These are phyloP conservation scores for Rutstroemia sp. DNA, from an alignment of 2,329 filamentous ascomycete genomes.

Conservation along the genomic window DNA sequence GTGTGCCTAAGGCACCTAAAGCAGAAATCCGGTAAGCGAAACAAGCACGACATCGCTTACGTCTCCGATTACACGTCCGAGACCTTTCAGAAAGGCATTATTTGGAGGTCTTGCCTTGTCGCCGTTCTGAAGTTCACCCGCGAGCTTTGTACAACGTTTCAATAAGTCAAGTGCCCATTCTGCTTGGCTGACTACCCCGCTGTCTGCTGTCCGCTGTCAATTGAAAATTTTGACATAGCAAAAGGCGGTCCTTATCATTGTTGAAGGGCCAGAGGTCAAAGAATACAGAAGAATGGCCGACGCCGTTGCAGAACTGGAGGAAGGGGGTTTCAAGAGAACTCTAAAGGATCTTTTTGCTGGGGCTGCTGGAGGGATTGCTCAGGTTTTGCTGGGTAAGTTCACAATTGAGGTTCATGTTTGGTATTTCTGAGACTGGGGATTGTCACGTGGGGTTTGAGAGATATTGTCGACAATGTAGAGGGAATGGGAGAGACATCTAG, in stretches of 20 bases:
- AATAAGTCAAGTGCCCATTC: too few species aligned
- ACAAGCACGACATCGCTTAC: constrained; percentile 5
- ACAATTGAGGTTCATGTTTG: constrained; percentile 6
- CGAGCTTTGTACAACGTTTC: too few species aligned
- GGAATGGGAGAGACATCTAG: too few species aligned
- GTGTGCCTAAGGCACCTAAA: not conserved
- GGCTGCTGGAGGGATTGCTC: constrained; percentile 84
- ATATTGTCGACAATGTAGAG: too few species aligned
- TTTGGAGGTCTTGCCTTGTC: not conserved
- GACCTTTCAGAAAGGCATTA: not conserved
- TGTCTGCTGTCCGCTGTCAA: not conserved
- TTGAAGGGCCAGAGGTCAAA: not conserved
- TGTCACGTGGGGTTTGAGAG: constrained; percentile 7
- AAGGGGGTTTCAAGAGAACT: constrained; percentile 26
- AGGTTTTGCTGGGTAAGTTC: constrained; percentile 80
- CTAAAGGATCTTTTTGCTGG: constrained; percentile 85
- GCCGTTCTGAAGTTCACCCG: too few species aligned
- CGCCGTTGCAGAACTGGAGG: constrained; percentile 26
- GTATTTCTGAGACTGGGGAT: not conserved
- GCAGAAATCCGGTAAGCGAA: not conserved
- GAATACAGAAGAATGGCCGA: constrained; percentile 24
- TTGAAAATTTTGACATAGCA: not conserved
- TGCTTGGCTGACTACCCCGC: too few species aligned
- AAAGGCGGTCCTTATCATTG: not conserved
- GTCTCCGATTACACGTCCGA: constrained; percentile 1